A percentile compares a stretch with the other conserved stretches of the same genome.
phyloP scores from a whole-genome alignment of 441 rosid genomes.

The Jatropha podagrica region DNA sequence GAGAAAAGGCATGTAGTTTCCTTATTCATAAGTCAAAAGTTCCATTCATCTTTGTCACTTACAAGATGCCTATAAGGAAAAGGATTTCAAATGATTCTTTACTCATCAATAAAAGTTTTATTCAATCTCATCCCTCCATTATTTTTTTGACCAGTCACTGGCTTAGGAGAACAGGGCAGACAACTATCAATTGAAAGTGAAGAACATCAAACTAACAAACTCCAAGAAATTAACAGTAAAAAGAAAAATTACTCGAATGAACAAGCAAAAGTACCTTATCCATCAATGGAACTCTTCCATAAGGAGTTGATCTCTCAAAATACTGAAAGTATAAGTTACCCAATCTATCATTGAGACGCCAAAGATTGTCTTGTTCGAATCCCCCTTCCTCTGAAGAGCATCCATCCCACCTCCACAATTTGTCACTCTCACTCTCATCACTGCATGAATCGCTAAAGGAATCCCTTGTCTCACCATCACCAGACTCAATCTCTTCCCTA shows the following conservation, averaged over 20 bases:
- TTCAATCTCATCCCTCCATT: conserved; percentile 8
- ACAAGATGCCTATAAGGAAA: conserved; percentile 39
- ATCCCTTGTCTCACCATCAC: conserved; percentile 76
- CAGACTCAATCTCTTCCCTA: conserved; percentile 84
- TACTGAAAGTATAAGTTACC: conserved; percentile 76
- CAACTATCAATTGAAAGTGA: conserved; percentile 1
- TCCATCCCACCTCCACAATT: conserved; percentile 73
- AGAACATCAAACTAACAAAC: background rate
- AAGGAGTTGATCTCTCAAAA: conserved; percentile 90
- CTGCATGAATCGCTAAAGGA: conserved; percentile 82
- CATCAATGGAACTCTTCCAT: conserved; percentile 92
- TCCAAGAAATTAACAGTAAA: background rate
- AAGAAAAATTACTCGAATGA: too few relatives aligned
- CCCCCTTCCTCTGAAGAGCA: conserved; percentile 89
- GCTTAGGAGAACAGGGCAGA: background rate
- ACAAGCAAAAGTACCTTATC: conserved; percentile 64
- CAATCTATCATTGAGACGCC: conserved; percentile 67
- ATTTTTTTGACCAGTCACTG: background rate
- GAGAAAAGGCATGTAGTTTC: conserved; percentile 20
- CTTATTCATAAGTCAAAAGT: conserved; percentile 36
- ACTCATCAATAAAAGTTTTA: conserved; percentile 20
- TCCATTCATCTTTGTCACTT: conserved; percentile 39
- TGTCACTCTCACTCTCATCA: conserved; percentile 88
- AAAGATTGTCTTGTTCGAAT: conserved; percentile 59
- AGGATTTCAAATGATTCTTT: conserved; percentile 26